phyloP scores from a whole-genome alignment of 331 rosid species.

The Pyrus hybrid region DNA sequence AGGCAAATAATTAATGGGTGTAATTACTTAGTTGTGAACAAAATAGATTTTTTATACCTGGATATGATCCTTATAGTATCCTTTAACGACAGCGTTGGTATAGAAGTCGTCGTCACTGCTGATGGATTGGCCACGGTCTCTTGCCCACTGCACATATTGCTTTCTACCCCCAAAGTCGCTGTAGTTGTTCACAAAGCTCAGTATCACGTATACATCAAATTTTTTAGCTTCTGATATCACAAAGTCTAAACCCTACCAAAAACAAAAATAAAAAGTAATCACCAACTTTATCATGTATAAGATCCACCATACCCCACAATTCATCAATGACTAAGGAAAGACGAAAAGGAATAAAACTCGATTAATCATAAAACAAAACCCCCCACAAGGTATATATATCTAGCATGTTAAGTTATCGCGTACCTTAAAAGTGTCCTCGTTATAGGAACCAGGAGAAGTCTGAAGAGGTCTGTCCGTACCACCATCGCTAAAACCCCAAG shows the following conservation, averaged over 20 bases:
- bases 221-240: slow-evolving; percentile 47
- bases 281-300: background rate
- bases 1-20: too few species aligned
- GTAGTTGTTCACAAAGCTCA: slow-evolving; percentile 42
- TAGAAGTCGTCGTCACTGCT: slow-evolving; percentile 42
- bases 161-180: slow-evolving; percentile 47
- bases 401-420: background rate
- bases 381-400: too few species aligned
- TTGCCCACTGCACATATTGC: slow-evolving; percentile 49
- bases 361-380: too few species aligned
- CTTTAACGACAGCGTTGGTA: slow-evolving; percentile 26
- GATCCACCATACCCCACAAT: background rate
- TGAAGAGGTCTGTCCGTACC: slow-evolving; percentile 34
- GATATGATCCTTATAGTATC: slow-evolving; percentile 43
- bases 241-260: slow-evolving; percentile 41
- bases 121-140: slow-evolving; percentile 15
- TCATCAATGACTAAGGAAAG: background rate
- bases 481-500: slow-evolving; percentile 58
- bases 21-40: background rate
- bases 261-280: background rate
- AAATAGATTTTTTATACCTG: slow-evolving; percentile 5
- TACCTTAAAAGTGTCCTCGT: slow-evolving; percentile 38
- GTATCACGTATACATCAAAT: slow-evolving; percentile 20
- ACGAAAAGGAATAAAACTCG: too few species aligned
- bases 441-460: slow-evolving; percentile 40